A percentile compares a stretch with the other conserved stretches of the same genome.
Evolutionary conservation across 1,139 yeast genomes (phyloP).

Genomic region (Suhomyces wounanorum): DNA sequence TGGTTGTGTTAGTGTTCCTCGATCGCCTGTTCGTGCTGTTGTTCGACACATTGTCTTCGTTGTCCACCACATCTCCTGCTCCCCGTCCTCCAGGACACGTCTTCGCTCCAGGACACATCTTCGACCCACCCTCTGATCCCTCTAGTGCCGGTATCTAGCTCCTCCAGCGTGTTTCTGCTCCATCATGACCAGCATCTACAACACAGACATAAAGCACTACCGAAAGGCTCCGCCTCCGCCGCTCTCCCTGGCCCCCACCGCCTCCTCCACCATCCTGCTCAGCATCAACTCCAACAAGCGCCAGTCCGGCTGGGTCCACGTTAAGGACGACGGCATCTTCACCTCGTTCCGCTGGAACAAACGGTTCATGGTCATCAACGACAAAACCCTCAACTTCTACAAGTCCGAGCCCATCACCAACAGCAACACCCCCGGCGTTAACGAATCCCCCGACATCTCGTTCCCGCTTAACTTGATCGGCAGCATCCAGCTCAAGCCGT

Average conservation of each 20-base stretch:
- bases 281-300: conserved; percentile 34
- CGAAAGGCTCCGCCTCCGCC: conserved; percentile 44
- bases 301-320: conserved; percentile 80
- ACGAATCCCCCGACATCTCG: conserved; percentile 38
- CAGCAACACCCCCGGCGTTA: conserved; percentile 14
- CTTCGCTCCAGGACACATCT: too few species aligned
- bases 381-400: conserved; percentile 72
- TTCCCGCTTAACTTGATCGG: conserved; percentile 45
- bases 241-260: conserved; percentile 1
- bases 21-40: too few species aligned
- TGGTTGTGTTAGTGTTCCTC: too few species aligned
- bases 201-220: conserved; percentile 47
- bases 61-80: too few species aligned
- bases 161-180: background rate
- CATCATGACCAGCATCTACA: conserved; percentile 49
- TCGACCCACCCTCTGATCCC: too few species aligned
- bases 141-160: too few species aligned
- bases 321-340: conserved; percentile 84
- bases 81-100: too few species aligned
- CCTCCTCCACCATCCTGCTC: conserved; percentile 19
- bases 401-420: conserved; percentile 55
- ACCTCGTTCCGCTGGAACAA: conserved; percentile 91
- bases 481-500: conserved; percentile 42
- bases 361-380: conserved; percentile 75
- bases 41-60: too few species aligned